Conservation (phyloP, 2,329 filamentous ascomycete genomes). For the Ceratocystis diversiconidia region DNA sequence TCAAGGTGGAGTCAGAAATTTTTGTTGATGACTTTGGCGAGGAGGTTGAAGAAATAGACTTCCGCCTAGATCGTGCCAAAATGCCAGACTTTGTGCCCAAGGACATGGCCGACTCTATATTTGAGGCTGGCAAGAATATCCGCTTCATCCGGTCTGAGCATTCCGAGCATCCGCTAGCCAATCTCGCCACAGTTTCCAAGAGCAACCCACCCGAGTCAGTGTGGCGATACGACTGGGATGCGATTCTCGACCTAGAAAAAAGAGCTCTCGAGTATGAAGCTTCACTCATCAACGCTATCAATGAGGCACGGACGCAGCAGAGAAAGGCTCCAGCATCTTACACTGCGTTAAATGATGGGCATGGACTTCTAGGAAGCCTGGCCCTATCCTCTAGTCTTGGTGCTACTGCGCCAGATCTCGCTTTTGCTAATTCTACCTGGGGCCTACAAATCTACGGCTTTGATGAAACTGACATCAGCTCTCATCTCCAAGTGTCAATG, state of each 20-base stretch:
- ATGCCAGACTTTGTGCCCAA: conserved; percentile 58
- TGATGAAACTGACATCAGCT: conserved; percentile 33
- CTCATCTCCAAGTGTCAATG: conserved; percentile 38
- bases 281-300: conserved; percentile 21
- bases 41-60: conserved; percentile 44
- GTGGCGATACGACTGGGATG: conserved; percentile 60
- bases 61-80: conserved; percentile 45
- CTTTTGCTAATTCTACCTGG: conserved; percentile 14
- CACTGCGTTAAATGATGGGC: neutral
- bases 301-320: conserved; percentile 5
- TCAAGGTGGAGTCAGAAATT: conserved; percentile 41
- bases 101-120: conserved; percentile 58
- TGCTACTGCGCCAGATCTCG: conserved; percentile 12
- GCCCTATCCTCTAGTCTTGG: neutral
- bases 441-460: conserved; percentile 36
- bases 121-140: conserved; percentile 65
- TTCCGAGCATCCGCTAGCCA: conserved; percentile 53
- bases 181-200: conserved; percentile 32
- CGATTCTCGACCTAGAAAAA: conserved; percentile 48
- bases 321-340: neutral
- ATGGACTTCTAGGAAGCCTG: neutral
- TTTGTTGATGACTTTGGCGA: conserved; percentile 46
- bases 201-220: conserved; percentile 42
- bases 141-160: conserved; percentile 58
- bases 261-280: conserved; percentile 35